Conservation (phyloP, 441 rosid genomes). For the Populus hybrid region DNA sequence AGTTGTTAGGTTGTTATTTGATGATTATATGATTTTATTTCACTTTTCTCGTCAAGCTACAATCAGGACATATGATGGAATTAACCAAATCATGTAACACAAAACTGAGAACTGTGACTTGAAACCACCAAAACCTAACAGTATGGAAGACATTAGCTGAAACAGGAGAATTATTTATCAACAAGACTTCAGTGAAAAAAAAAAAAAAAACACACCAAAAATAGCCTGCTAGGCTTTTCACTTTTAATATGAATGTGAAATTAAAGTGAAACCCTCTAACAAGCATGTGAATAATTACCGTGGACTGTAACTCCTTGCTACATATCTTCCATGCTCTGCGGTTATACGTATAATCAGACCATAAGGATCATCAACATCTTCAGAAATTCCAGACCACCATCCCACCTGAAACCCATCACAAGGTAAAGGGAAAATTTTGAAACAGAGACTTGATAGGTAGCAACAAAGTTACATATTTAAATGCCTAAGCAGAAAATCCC, state of each 20-base stretch:
- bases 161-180: neutral
- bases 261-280: neutral
- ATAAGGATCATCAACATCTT: constrained; percentile 71
- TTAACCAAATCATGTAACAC: neutral
- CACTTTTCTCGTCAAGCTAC: neutral
- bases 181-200: neutral
- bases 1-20: neutral
- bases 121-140: neutral
- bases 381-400: constrained; percentile 97
- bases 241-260: neutral
- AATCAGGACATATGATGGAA: neutral
- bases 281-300: constrained; percentile 45
- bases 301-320: constrained; percentile 87
- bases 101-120: neutral
- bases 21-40: too few relatives aligned
- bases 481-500: neutral
- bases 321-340: constrained; percentile 97
- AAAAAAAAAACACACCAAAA: too few relatives aligned
- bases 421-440: constrained; percentile 1
- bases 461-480: neutral
- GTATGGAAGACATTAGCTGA: neutral
- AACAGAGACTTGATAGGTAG: neutral
- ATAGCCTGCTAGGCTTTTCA: neutral
- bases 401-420: constrained; percentile 66
- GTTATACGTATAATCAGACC: constrained; percentile 86